Evolutionary conservation across 2,329 filamentous ascomycete species (phyloP).

Genomic region (Rhinocladiella mackenziei): DNA sequence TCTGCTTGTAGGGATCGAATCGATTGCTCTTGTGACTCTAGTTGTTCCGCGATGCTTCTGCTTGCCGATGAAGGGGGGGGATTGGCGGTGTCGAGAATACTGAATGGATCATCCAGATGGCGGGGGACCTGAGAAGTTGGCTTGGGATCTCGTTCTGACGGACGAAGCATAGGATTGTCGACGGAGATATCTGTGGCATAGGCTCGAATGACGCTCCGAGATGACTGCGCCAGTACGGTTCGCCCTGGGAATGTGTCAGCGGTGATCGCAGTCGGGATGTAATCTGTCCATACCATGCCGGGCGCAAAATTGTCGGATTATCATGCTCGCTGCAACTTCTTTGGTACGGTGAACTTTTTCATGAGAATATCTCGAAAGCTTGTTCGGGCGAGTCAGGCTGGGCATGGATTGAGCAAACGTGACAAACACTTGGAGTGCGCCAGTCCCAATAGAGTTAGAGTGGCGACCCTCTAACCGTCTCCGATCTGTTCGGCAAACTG

Average conservation of each 20-base stretch:
- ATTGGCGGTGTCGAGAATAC: slow-evolving; percentile 22
- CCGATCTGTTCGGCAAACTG: too few species aligned
- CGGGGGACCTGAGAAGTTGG: slow-evolving; percentile 16
- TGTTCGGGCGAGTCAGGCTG: too few species aligned
- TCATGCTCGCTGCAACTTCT: slow-evolving; percentile 17
- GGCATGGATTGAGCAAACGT: too few species aligned
- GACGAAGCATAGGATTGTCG: slow-evolving; percentile 20
- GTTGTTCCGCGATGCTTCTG: slow-evolving; percentile 8
- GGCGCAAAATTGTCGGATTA: slow-evolving; percentile 28
- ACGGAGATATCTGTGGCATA: slow-evolving; percentile 22
- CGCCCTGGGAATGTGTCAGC: slow-evolving; percentile 22
- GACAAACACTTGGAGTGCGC: too few species aligned
- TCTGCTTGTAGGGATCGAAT: slow-evolving; percentile 20
- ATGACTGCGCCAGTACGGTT: slow-evolving; percentile 25
- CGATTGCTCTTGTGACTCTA: slow-evolving; percentile 15
- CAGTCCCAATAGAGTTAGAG: too few species aligned
- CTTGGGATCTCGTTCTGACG: slow-evolving; percentile 21
- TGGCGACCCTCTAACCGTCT: too few species aligned
- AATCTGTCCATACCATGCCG: slow-evolving; percentile 26
- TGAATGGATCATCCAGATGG: slow-evolving; percentile 28
- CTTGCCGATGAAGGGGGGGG: slow-evolving; percentile 16
- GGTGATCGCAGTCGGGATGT: not conserved
- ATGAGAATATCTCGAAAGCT: not conserved
- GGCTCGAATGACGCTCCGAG: slow-evolving; percentile 7
- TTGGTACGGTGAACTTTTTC: not conserved